Evolutionary conservation across 352 stramenopile genomes (phyloP).

Genomic region (Pythium aphanidermatum): DNA sequence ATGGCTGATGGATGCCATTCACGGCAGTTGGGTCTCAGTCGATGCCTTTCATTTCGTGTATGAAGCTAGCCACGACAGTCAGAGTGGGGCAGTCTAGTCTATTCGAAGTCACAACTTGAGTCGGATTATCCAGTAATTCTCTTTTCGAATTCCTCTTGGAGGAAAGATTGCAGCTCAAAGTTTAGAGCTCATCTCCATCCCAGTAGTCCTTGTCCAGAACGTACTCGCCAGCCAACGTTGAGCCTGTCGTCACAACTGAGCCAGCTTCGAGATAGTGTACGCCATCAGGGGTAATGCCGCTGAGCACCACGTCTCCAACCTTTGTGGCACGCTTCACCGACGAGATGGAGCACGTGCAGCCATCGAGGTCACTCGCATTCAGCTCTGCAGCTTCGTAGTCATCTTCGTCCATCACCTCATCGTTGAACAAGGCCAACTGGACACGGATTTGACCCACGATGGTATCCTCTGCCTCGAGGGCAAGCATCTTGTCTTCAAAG

Average conservation of each 20-base stretch:
- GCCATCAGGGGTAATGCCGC: conserved; percentile 61
- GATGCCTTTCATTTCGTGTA: no score
- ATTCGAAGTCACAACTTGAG: no score
- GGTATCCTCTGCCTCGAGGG: conserved; percentile 65
- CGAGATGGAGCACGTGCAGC: conserved; percentile 41
- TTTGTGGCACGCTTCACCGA: conserved; percentile 52
- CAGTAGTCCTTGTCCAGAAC: conserved; percentile 73
- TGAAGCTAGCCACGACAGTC: no score
- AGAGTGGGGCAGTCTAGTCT: no score
- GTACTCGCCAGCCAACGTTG: conserved; percentile 59
- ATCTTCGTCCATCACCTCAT: conserved; percentile 65
- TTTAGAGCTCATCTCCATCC: conserved; percentile 58
- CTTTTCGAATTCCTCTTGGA: no score
- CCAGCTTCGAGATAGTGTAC: conserved; percentile 68
- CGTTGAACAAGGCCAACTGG: conserved; percentile 72
- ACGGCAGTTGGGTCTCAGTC: no score
- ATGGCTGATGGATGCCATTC: no score
- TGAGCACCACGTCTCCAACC: conserved; percentile 66
- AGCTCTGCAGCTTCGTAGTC: conserved; percentile 19
- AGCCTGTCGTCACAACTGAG: conserved; percentile 56
- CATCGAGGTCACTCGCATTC: conserved; percentile 52
- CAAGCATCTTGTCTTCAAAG: conserved; percentile 71
- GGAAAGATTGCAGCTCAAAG: no score
- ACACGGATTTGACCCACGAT: conserved; percentile 70
- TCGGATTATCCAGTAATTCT: no score